Evolutionary conservation across 2,329 filamentous ascomycete species (phyloP), one percentile per base, ranked within the genome.

Genomic region (Monosporascus sp.): DNA sequence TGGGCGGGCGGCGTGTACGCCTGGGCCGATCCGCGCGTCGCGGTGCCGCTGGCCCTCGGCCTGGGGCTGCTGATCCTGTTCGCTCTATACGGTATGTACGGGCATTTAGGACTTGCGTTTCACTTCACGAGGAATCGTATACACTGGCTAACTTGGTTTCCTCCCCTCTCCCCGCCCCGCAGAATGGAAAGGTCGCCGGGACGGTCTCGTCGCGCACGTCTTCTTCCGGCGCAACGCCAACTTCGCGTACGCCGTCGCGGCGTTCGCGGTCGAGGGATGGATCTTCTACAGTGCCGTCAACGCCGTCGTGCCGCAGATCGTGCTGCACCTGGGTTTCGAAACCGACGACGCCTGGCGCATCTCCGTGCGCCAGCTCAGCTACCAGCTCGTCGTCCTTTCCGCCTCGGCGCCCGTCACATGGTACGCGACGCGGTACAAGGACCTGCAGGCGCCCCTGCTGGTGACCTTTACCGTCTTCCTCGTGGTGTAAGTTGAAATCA

Each of bases 231-330:
- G 70, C 1, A 78, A 79, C 14, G 75, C 74, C 14, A 83, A 83
- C 61, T 82, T 83, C 59, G 74, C 71, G 7, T 72, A 81, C 4
- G 74, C 78, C 2, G 73, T 77, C 9, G 80, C 81, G 60, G 79
- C 79, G 4, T 82, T 82, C 55, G 75, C 76, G 3, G 76, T 82
- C 36, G 79, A 83, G 65, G 79, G 79, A 15, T 83, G 79, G 79
- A 79, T 82, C 51, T 82, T 80, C 61, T 80, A 79, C 65, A 74
- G 72, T 51, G 77, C 77, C 2, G 75, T 80, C 54, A 79, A 79
- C 63, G 73, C 73, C 22, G 66, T 79, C 48, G 76, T 76, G 1
- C 76, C 77, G 2, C 73, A 78, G 52, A 73, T 80, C 48, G 67
- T 75, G 2, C 69, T 79, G 3, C 70, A 79, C 54, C 68, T 80